A percentile compares a stretch with the other conserved stretches of the same genome.
Conservation (phyloP, 176 grass and related monocot genomes). For the Musa troglodytarum region DNA sequence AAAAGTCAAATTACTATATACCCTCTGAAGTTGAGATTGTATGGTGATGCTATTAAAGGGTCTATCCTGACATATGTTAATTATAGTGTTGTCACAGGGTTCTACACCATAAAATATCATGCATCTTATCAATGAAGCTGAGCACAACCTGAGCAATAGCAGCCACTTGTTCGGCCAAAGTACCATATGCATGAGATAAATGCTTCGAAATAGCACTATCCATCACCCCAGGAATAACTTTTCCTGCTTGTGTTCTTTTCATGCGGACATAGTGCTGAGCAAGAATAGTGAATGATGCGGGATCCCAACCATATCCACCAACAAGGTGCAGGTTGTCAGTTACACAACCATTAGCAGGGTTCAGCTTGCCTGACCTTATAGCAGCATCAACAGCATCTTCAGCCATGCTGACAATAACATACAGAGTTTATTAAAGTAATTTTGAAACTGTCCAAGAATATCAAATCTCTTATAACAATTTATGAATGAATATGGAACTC, state of each 20-base stretch:
- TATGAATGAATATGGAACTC: background rate
- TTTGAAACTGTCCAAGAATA: conserved; percentile 9
- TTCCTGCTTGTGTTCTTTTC: conserved; percentile 69
- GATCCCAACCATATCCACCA: conserved; percentile 87
- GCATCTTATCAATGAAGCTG: background rate
- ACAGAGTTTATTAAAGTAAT: conserved; percentile 21
- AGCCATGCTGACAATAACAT: conserved; percentile 57
- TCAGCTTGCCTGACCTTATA: conserved; percentile 73
- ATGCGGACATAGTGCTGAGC: conserved; percentile 76
- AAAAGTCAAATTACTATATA: background rate
- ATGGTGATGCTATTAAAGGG: too few relatives aligned
- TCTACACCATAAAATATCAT: background rate
- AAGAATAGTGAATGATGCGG: conserved; percentile 61
- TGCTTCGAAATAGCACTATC: conserved; percentile 82
- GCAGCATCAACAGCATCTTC: conserved; percentile 85
- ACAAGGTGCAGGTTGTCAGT: conserved; percentile 68
- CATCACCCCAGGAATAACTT: conserved; percentile 87
- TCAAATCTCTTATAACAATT: background rate
- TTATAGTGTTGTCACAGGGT: background rate
- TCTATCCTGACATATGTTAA: background rate
- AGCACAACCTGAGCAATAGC: conserved; percentile 68
- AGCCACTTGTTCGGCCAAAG: conserved; percentile 68
- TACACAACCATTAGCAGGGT: conserved; percentile 67
- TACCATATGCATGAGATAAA: conserved; percentile 86
- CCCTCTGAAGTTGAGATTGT: background rate